These are phyloP conservation scores for Chrysoporthe cubensis DNA, from an alignment of 2,329 filamentous ascomycete species.

Conservation along the genomic window DNA sequence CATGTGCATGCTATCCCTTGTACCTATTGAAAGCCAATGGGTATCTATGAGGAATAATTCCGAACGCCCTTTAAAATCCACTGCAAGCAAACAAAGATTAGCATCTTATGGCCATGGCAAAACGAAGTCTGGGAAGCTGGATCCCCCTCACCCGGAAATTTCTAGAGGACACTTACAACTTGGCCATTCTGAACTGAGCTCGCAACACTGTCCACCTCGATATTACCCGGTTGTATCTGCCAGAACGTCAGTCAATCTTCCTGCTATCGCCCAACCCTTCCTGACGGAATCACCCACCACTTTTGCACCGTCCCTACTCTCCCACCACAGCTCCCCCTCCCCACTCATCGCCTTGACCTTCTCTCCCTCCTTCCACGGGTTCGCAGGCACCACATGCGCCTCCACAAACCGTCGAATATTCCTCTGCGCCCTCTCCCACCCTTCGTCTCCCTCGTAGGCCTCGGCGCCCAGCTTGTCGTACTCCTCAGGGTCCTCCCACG, in stretches of 20 bases:
- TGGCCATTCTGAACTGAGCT: constrained; percentile 85
- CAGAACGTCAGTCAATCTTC: neutral
- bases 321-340: constrained; percentile 77
- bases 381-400: constrained; percentile 76
- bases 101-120: neutral
- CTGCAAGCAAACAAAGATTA: constrained; percentile 34
- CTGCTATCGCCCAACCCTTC: constrained; percentile 5
- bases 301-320: constrained; percentile 68
- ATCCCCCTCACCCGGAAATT: too few relatives aligned
- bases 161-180: constrained; percentile 53
- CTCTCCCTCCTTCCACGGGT: constrained; percentile 72
- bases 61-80: constrained; percentile 69
- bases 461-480: constrained; percentile 68
- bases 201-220: constrained; percentile 76
- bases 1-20: neutral
- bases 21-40: neutral
- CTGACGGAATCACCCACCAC: constrained; percentile 53
- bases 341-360: constrained; percentile 70
- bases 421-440: constrained; percentile 73
- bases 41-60: constrained; percentile 43
- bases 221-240: constrained; percentile 76
- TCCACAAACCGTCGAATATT: constrained; percentile 85
- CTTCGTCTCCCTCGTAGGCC: constrained; percentile 76
- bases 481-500: constrained; percentile 79
- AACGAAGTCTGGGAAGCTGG: neutral